phyloP scores from a whole-genome alignment of 495 filamentous ascomycete genomes.

The Penicillium soppii region DNA sequence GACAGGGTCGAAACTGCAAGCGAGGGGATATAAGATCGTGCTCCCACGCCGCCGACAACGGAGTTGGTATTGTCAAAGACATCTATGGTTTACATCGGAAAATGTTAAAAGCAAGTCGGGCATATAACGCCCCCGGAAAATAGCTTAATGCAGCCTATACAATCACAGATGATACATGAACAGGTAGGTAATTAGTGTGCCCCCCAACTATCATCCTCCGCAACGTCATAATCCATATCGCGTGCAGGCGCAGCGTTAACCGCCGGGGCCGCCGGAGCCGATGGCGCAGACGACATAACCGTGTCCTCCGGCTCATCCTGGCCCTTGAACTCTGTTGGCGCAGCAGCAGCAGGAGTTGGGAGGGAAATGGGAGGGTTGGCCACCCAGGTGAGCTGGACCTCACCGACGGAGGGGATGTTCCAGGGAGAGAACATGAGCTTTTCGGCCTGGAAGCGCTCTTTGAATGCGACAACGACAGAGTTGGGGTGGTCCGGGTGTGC shows the following conservation, averaged over 20 bases:
- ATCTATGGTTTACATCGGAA: too few relatives aligned
- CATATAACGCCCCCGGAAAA: background rate
- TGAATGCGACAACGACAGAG: conserved; percentile 72
- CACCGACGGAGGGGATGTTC: conserved; percentile 71
- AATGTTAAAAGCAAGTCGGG: background rate
- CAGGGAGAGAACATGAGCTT: conserved; percentile 70
- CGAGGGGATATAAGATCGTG: too few relatives aligned
- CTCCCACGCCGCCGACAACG: too few relatives aligned
- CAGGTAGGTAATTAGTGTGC: conserved; percentile 8
- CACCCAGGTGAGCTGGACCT: conserved; percentile 76
- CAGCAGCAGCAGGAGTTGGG: conserved; percentile 12
- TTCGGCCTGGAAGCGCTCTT: conserved; percentile 86
- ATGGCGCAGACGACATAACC: conserved; percentile 32
- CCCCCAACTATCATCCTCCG: conserved; percentile 52
- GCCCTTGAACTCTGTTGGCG: conserved; percentile 24
- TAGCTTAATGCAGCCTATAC: conserved; percentile 12
- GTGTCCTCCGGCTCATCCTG: conserved; percentile 36
- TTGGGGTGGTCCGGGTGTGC: conserved; percentile 56
- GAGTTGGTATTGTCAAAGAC: too few relatives aligned
- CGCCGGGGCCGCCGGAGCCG: conserved; percentile 7
- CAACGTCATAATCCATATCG: conserved; percentile 54
- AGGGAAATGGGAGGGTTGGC: conserved; percentile 39
- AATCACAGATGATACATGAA: conserved; percentile 11
- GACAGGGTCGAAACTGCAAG: too few relatives aligned
- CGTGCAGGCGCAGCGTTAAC: conserved; percentile 22